These are phyloP conservation scores for Aspergillus sp. DNA, from an alignment of 2,329 filamentous ascomycete genomes.

Conservation along the genomic window DNA sequence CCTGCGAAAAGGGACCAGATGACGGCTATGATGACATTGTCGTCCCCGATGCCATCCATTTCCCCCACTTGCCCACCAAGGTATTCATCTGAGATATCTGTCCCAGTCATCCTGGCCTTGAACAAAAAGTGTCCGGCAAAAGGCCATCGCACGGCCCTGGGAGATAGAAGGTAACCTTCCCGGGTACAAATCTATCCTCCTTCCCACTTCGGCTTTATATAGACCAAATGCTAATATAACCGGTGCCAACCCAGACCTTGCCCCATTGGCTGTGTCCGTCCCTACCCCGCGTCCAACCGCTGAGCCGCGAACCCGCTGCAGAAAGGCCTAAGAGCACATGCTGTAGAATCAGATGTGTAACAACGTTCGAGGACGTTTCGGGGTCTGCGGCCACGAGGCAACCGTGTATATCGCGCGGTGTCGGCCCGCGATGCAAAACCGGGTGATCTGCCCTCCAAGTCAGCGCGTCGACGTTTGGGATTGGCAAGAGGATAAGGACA, in stretches of 20 bases:
- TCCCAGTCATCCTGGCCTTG: not conserved
- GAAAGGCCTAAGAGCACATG: conserved; percentile 2
- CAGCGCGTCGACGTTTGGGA: conserved; percentile 20
- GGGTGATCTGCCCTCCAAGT: conserved; percentile 16
- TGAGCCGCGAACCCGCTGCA: conserved; percentile 1
- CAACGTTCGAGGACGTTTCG: conserved; percentile 20
- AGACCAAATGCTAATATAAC: not conserved
- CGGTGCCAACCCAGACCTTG: not conserved
- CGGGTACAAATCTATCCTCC: not conserved
- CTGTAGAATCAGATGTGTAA: conserved; percentile 16
- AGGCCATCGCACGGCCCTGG: not conserved
- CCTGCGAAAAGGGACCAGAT: not conserved
- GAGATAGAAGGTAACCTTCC: not conserved
- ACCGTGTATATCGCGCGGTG: conserved; percentile 21
- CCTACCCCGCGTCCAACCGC: not conserved
- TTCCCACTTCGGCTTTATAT: not conserved
- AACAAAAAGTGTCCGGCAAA: not conserved
- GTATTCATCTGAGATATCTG: not conserved
- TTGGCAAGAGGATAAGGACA: conserved; percentile 20
- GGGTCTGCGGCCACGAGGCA: conserved; percentile 18
- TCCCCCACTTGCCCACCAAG: conserved; percentile 3
- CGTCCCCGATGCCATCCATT: not conserved
- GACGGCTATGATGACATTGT: conserved; percentile 2
- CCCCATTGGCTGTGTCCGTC: not conserved
- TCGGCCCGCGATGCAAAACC: conserved; percentile 15